A percentile compares a stretch with the other conserved stretches of the same genome.
These are phyloP conservation scores for Clavispora santaluciae DNA, from an alignment of 805 yeast species.

Conservation along the genomic window DNA sequence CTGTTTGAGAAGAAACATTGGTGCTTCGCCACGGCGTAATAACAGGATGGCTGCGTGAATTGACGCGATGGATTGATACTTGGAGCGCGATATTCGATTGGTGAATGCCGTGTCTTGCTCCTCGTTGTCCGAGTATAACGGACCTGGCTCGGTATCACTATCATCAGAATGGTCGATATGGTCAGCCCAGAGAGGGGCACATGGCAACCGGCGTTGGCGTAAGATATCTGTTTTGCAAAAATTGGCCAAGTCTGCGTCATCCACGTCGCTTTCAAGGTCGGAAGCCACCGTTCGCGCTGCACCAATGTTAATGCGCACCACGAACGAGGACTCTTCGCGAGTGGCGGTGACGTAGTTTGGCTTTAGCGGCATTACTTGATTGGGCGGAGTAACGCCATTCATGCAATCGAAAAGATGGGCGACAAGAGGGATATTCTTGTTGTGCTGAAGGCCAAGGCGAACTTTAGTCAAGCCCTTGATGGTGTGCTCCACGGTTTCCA, in stretches of 20 bases:
- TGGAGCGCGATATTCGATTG: conserved; percentile 3
- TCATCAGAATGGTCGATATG: conserved; percentile 28
- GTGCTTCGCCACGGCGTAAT: conserved; percentile 26
- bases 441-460: conserved; percentile 16
- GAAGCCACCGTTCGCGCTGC: not conserved
- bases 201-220: no score
- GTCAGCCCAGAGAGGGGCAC: conserved; percentile 12
- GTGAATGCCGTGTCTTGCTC: not conserved
- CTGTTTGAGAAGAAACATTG: conserved; percentile 20
- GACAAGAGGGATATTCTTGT: conserved; percentile 14
- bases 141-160: conserved; percentile 19
- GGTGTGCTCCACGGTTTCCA: not conserved
- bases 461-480: conserved; percentile 8
- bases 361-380: not conserved
- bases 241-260: not conserved
- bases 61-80: conserved; percentile 14
- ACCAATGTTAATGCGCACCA: not conserved
- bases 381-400: not conserved
- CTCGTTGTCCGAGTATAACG: conserved; percentile 6
- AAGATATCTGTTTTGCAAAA: not conserved
- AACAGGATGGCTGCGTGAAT: conserved; percentile 15
- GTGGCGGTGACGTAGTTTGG: not conserved
- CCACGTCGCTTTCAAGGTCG: conserved; percentile 2
- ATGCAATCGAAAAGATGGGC: conserved; percentile 12
- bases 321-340: not conserved